Percentiles rank a stretch among this genome's conserved stretches.
Conservation (phyloP, 371 early-diverging fungal species). For the Rhizopus microsporus region DNA sequence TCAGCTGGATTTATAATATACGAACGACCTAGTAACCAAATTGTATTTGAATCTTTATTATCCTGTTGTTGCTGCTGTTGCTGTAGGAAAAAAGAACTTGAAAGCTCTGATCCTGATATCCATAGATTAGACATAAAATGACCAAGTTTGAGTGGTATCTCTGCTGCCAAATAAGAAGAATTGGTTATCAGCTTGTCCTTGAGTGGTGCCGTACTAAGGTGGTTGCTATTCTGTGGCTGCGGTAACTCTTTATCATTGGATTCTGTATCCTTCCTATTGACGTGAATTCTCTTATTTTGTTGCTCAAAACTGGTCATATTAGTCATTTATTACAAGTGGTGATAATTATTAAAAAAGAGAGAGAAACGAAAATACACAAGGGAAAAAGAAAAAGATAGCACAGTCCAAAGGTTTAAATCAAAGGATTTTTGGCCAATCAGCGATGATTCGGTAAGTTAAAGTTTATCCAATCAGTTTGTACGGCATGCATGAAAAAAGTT, state of each 20-base stretch:
- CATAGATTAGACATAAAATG: conserved; percentile 53
- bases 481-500: too few relatives aligned
- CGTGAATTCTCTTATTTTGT: neutral
- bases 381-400: too few relatives aligned
- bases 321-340: neutral
- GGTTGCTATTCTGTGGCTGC: conserved; percentile 53
- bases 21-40: conserved; percentile 39
- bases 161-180: conserved; percentile 53
- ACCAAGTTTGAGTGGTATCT: conserved; percentile 53
- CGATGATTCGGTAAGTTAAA: too few relatives aligned
- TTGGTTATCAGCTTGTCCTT: conserved; percentile 50
- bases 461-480: too few relatives aligned
- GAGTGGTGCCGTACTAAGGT: conserved; percentile 46
- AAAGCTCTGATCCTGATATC: conserved; percentile 38
- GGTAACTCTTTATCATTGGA: conserved; percentile 31
- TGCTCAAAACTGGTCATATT: neutral
- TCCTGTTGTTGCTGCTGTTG: conserved; percentile 11
- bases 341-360: neutral
- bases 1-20: conserved; percentile 31
- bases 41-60: conserved; percentile 12
- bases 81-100: conserved; percentile 27
- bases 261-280: neutral
- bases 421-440: too few relatives aligned
- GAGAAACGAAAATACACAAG: neutral
- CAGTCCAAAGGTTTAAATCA: too few relatives aligned